Conservation (phyloP, 176 grass and related monocot genomes). For the Pontederia crassipes region DNA sequence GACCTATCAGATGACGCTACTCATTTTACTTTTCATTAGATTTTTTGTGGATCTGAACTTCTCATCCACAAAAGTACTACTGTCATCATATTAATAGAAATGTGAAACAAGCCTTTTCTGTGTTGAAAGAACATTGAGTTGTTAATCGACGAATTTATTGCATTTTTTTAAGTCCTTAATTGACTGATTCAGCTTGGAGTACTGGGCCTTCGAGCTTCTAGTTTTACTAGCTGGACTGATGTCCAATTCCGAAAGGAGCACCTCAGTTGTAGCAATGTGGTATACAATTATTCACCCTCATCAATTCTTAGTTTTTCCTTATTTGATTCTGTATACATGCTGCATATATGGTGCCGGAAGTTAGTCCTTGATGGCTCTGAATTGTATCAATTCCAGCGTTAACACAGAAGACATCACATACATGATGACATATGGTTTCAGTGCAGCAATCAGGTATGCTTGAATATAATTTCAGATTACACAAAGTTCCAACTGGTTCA, state of each 20-base stretch:
- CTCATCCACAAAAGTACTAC: too few species aligned
- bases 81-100: too few species aligned
- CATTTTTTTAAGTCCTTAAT: background rate
- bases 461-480: too few species aligned
- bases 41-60: conserved; percentile 37
- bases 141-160: too few species aligned
- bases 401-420: conserved; percentile 72
- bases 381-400: conserved; percentile 16
- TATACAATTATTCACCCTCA: conserved; percentile 18
- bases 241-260: conserved; percentile 68
- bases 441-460: conserved; percentile 57
- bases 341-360: background rate
- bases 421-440: conserved; percentile 92
- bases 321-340: background rate
- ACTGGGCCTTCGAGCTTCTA: conserved; percentile 86
- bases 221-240: conserved; percentile 71
- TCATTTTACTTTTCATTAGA: conserved; percentile 36
- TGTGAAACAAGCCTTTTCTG: too few species aligned
- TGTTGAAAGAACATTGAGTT: too few species aligned
- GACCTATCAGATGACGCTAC: conserved; percentile 37
- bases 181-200: conserved; percentile 51
- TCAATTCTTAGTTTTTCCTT: background rate
- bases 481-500: too few species aligned
- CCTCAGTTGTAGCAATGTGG: conserved; percentile 94
- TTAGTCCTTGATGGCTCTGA: background rate